Base-by-base conservation (phyloP, 1,284 basidiomycete species). In the Phenoliferia sp. region DNA sequence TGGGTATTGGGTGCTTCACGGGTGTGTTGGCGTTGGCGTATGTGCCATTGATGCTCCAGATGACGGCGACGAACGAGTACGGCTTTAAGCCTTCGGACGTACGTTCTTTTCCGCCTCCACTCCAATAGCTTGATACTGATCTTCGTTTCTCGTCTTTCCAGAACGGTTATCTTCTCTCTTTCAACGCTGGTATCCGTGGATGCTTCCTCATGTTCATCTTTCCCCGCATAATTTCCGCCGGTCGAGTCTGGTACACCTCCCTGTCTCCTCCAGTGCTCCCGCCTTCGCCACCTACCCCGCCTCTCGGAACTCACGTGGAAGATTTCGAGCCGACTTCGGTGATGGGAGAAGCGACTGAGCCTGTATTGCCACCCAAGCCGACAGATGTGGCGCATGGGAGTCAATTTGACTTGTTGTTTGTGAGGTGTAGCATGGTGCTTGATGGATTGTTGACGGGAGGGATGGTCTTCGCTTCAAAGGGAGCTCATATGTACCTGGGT, bases 391-490 rank as follows among this genome's bases (percentile, higher is more conserved):
- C 36, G 2, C 76, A 78, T 56, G 78, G 77, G 0, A 70, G 74
- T 0, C 66, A 58, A 0, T 81, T 79, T 62, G 80, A 81, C 62
- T 75, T 81, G 15, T 55, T 70, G 28, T 81, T 81, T 69, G 65
- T 81, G 3, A 71, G 76, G 31, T 76, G 71, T 67, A 75, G 73
- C 4, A 80, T 80, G 60, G 74, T 80, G 44, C 64, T 78, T 35
- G 79, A 80, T 62, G 79, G 75, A 6, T 17, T 77, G 6, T 71
- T 79, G 28, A 80, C 79, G 0, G 71, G 69, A 17, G 56, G 64
- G 7, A 69, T 76, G 9, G 67, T 75, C 5, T 68, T 78, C 56
- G 69, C 74, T 3, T 63, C 44, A 3, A 28, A 64, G 12, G 70
- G 74, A 0, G 77, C 75, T 77, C 78, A 80, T 61, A 74, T 80